These are phyloP conservation scores for Sapria himalayana DNA, from an alignment of 345 rosid genomes.

Conservation along the genomic window DNA sequence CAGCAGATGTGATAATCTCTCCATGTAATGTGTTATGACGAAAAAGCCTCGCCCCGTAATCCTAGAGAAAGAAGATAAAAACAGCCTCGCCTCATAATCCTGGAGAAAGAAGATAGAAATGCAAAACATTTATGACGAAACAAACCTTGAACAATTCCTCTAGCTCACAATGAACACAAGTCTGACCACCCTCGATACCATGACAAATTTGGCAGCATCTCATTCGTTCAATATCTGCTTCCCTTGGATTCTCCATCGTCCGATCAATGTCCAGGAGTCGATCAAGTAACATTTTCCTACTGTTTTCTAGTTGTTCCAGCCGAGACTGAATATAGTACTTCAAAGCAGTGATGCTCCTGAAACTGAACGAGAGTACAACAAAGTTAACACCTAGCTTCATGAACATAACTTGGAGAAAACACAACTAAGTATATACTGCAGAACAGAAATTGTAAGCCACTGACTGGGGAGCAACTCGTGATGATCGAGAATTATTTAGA, in stretches of 20 bases:
- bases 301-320: constrained; percentile 45
- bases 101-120: constrained; percentile 12
- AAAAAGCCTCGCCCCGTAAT: constrained; percentile 78
- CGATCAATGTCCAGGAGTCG: constrained; percentile 49
- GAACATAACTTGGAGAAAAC: neutral
- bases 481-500: constrained; percentile 33
- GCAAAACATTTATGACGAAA: too few relatives aligned
- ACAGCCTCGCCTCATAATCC: constrained; percentile 66
- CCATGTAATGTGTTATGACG: constrained; percentile 48
- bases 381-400: constrained; percentile 7
- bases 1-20: constrained; percentile 51
- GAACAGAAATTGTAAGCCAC: constrained; percentile 9
- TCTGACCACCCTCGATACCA: constrained; percentile 49
- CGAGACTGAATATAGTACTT: constrained; percentile 76
- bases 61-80: constrained; percentile 21
- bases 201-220: constrained; percentile 54
- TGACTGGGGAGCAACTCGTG: constrained; percentile 28
- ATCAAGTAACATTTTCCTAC: constrained; percentile 44
- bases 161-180: constrained; percentile 66
- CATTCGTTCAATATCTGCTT: constrained; percentile 57
- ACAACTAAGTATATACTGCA: constrained; percentile 1
- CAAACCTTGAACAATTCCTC: constrained; percentile 67
- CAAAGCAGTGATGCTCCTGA: constrained; percentile 43
- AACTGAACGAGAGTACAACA: constrained; percentile 24
- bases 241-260: constrained; percentile 59